Percentiles rank a stretch among this genome's conserved stretches.
phyloP scores from a whole-genome alignment of 2,329 filamentous ascomycete genomes.

The Teratosphaeria nubilosa region DNA sequence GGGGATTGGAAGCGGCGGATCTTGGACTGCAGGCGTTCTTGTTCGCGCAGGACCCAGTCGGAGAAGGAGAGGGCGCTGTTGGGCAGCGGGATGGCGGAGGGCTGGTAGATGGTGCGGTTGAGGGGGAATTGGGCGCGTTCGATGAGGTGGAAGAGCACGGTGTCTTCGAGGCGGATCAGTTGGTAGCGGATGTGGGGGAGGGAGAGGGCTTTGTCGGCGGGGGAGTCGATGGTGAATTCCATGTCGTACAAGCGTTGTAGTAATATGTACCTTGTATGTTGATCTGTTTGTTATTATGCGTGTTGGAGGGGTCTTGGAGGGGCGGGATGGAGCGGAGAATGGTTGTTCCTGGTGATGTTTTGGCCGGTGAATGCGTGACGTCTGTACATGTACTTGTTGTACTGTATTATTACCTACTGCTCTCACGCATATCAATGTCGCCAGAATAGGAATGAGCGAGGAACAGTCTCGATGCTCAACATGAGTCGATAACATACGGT shows the following conservation, averaged over 20 bases:
- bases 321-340: background rate
- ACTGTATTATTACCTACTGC: background rate
- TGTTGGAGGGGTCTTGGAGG: background rate
- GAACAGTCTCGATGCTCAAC: background rate
- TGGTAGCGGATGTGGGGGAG: conserved; percentile 77
- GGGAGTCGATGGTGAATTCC: conserved; percentile 85
- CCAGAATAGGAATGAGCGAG: background rate
- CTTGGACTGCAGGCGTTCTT: conserved; percentile 82
- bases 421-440: background rate
- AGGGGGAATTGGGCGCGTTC: conserved; percentile 96
- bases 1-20: conserved; percentile 93
- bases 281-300: background rate
- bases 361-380: background rate
- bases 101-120: conserved; percentile 75
- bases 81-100: conserved; percentile 71
- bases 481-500: conserved; percentile 1
- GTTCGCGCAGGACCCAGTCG: conserved; percentile 86
- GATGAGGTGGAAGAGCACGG: conserved; percentile 93
- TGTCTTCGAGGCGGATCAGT: conserved; percentile 84
- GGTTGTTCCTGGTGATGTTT: background rate
- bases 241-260: conserved; percentile 41
- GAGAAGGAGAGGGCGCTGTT: conserved; percentile 66
- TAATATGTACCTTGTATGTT: background rate
- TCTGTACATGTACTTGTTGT: background rate
- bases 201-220: conserved; percentile 72